These are phyloP conservation scores for Colletotrichum sp. DNA, from an alignment of 2,329 filamentous ascomycete genomes.

Conservation along the genomic window DNA sequence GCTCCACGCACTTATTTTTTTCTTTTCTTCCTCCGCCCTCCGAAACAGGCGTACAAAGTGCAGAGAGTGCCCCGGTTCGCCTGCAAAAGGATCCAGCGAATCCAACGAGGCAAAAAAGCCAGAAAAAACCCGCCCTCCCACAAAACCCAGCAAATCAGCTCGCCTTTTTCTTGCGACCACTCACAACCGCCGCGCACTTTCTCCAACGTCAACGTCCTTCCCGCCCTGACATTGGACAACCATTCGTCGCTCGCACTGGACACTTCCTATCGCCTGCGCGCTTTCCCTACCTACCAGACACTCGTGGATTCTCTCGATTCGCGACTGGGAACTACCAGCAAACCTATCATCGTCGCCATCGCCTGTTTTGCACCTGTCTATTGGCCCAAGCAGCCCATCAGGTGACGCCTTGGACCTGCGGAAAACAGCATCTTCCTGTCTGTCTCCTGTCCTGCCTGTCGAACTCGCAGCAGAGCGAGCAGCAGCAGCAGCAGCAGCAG, in stretches of 20 bases:
- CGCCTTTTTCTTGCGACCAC: slow-evolving; percentile 25
- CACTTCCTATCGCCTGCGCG: background rate
- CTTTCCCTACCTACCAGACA: slow-evolving; percentile 25
- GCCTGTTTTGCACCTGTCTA: slow-evolving; percentile 43
- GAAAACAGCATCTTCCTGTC: slow-evolving; percentile 31
- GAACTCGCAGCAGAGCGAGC: background rate
- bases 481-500: background rate
- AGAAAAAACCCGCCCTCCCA: slow-evolving; percentile 23
- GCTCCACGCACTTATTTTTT: slow-evolving; percentile 9
- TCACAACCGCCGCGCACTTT: slow-evolving; percentile 28
- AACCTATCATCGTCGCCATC: slow-evolving; percentile 57
- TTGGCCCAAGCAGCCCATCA: slow-evolving; percentile 52
- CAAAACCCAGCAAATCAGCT: slow-evolving; percentile 23
- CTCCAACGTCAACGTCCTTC: slow-evolving; percentile 27
- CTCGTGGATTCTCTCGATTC: slow-evolving; percentile 32
- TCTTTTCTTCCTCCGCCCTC: background rate
- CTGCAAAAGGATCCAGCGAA: slow-evolving; percentile 15
- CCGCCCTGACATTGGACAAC: slow-evolving; percentile 11
- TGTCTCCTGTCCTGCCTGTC: background rate
- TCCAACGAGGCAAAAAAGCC: slow-evolving; percentile 20
- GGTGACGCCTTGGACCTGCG: slow-evolving; percentile 56
- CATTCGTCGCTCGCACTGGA: slow-evolving; percentile 7
- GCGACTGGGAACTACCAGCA: slow-evolving; percentile 34
- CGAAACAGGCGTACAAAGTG: slow-evolving; percentile 22
- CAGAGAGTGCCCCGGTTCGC: slow-evolving; percentile 7